Percentiles rank a stretch among this genome's conserved stretches.
Evolutionary conservation across 2,329 filamentous ascomycete species (phyloP).

Genomic region (Penicillium sp.): DNA sequence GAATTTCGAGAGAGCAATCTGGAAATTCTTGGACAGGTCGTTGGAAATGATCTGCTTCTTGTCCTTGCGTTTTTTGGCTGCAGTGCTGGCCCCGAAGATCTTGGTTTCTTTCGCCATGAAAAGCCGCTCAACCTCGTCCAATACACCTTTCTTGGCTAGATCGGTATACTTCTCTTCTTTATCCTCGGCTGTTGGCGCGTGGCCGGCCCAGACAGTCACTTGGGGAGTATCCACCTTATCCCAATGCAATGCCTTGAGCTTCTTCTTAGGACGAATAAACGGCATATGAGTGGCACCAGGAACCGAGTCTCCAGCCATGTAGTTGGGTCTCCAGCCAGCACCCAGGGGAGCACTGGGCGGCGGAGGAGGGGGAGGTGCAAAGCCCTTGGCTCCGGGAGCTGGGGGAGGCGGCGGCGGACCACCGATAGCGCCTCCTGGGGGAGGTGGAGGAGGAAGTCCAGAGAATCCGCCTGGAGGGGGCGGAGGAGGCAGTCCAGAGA

Average conservation of each 20-base stretch:
- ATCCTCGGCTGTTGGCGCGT: slow-evolving; percentile 80
- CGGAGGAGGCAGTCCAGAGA: slow-evolving; percentile 42
- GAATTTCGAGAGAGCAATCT: slow-evolving; percentile 93
- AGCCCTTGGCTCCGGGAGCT: slow-evolving; percentile 35
- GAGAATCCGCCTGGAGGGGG: slow-evolving; percentile 46
- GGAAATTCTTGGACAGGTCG: slow-evolving; percentile 85
- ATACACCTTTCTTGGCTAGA: slow-evolving; percentile 87
- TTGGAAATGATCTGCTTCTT: slow-evolving; percentile 97
- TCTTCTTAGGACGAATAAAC: slow-evolving; percentile 87
- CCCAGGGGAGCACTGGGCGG: slow-evolving; percentile 65
- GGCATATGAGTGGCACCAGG: slow-evolving; percentile 68
- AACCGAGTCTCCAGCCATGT: slow-evolving; percentile 64
- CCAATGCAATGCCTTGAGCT: slow-evolving; percentile 96
- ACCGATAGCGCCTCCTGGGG: slow-evolving; percentile 39
- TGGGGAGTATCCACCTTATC: slow-evolving; percentile 94
- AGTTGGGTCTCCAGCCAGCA: slow-evolving; percentile 63
- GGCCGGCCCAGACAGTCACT: slow-evolving; percentile 88
- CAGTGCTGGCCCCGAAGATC: slow-evolving; percentile 67
- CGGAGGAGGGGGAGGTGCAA: slow-evolving; percentile 61
- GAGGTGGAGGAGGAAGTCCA: slow-evolving; percentile 49
- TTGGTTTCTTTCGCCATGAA: slow-evolving; percentile 98
- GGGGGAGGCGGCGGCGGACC: slow-evolving; percentile 44
- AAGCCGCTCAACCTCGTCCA: slow-evolving; percentile 95
- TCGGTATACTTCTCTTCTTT: slow-evolving; percentile 96
- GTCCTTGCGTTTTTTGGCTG: slow-evolving; percentile 75